Conservation (phyloP, 2,329 filamentous ascomycete species). For the Amylocarpus encephaloides region DNA sequence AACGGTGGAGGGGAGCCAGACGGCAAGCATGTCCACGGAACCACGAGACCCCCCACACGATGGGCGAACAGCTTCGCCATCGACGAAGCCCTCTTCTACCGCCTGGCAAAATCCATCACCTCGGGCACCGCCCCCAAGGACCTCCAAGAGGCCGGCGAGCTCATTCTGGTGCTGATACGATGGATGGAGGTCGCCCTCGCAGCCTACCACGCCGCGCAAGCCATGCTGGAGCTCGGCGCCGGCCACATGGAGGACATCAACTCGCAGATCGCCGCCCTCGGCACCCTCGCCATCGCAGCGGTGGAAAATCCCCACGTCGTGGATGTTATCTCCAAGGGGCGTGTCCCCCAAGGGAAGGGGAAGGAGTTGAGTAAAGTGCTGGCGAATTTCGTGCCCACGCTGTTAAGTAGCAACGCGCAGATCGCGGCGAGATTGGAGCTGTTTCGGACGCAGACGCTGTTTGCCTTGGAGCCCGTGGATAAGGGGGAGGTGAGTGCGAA, state of each 20-base stretch:
- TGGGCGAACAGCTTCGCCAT: conserved; percentile 52
- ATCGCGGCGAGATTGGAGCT: conserved; percentile 45
- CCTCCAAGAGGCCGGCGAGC: conserved; percentile 42
- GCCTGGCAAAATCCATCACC: conserved; percentile 30
- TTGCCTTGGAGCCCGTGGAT: conserved; percentile 47
- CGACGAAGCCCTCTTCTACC: conserved; percentile 31
- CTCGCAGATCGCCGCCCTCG: conserved; percentile 56
- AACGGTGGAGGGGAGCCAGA: neutral
- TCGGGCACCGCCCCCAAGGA: conserved; percentile 44
- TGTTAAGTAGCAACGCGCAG: conserved; percentile 50
- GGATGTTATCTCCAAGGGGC: conserved; percentile 44
- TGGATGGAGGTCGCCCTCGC: conserved; percentile 55
- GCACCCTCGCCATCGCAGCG: conserved; percentile 55
- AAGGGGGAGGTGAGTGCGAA: conserved; percentile 45
- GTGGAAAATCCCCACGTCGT: conserved; percentile 54
- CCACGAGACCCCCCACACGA: conserved; percentile 26
- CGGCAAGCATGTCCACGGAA: conserved; percentile 2
- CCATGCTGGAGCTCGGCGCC: conserved; percentile 37
- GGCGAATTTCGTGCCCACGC: conserved; percentile 46
- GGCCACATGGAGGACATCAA: conserved; percentile 48
- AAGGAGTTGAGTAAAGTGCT: conserved; percentile 37
- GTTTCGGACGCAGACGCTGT: conserved; percentile 52
- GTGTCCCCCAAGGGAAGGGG: conserved; percentile 49
- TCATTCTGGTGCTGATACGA: conserved; percentile 44
- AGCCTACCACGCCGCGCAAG: conserved; percentile 42